phyloP scores from a whole-genome alignment of 139 green algal genomes.

The Gonium pectorale region DNA sequence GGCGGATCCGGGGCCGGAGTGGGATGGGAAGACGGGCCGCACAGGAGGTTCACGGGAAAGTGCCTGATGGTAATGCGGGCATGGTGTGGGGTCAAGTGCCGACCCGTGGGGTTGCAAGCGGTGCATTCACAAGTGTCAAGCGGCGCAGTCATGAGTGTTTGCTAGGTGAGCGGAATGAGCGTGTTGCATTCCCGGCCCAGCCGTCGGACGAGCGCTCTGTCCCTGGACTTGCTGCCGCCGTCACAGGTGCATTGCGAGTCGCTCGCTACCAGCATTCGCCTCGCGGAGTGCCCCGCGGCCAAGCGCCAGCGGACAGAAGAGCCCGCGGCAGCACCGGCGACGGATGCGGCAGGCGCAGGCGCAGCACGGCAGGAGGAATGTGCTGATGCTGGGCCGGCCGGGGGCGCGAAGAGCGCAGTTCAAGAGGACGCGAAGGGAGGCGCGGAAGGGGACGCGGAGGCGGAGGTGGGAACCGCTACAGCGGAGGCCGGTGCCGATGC shows the following conservation, averaged over 20 bases:
- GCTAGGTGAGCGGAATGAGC: too few relatives aligned
- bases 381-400: background rate
- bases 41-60: background rate
- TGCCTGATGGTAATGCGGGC: too few relatives aligned
- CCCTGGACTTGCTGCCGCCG: too few relatives aligned
- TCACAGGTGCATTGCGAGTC: constrained; percentile 16
- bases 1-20: background rate
- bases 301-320: constrained; percentile 11
- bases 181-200: too few relatives aligned
- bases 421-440: background rate
- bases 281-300: background rate
- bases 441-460: background rate
- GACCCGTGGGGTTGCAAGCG: too few relatives aligned
- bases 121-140: too few relatives aligned
- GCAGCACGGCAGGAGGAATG: background rate
- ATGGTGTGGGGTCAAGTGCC: too few relatives aligned
- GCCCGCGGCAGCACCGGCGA: background rate
- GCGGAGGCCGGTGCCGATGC: background rate
- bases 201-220: too few relatives aligned
- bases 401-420: background rate
- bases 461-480: background rate
- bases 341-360: background rate
- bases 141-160: too few relatives aligned
- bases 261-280: background rate
- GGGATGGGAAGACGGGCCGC: background rate